phyloP scores from a whole-genome alignment of 2,329 filamentous ascomycete genomes.

The Pestalotiopsis sp. region DNA sequence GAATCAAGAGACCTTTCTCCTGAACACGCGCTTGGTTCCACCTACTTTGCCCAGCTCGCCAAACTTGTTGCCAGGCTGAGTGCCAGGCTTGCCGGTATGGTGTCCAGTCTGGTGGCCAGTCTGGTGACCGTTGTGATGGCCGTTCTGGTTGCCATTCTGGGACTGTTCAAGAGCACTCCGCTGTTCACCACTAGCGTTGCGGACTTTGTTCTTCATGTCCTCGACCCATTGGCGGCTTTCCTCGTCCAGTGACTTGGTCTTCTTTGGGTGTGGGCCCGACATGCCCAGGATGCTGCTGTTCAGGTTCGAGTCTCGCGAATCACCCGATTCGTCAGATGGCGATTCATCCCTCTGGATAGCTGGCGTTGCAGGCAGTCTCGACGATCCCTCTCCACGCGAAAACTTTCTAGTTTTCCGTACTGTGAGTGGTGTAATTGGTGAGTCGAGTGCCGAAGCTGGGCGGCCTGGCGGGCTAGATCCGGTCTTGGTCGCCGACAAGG shows the following conservation, averaged over 20 bases:
- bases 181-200: slow-evolving; percentile 65
- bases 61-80: slow-evolving; percentile 44
- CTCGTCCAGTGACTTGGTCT: slow-evolving; percentile 66
- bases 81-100: no score
- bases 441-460: slow-evolving; percentile 40
- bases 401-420: slow-evolving; percentile 57
- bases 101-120: no score
- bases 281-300: slow-evolving; percentile 67
- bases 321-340: slow-evolving; percentile 44
- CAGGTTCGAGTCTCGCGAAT: slow-evolving; percentile 49
- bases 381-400: slow-evolving; percentile 36
- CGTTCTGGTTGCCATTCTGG: slow-evolving; percentile 21
- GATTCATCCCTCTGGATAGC: slow-evolving; percentile 41
- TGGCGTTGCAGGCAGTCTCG: slow-evolving; percentile 45
- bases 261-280: slow-evolving; percentile 68
- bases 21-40: slow-evolving; percentile 71
- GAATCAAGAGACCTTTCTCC: slow-evolving; percentile 38
- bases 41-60: slow-evolving; percentile 73
- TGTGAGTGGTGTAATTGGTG: slow-evolving; percentile 48
- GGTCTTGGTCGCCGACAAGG: slow-evolving; percentile 29
- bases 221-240: slow-evolving; percentile 81
- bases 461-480: slow-evolving; percentile 44
- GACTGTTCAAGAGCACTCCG: slow-evolving; percentile 31
- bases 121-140: no score
- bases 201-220: slow-evolving; percentile 79